Percentiles rank a stretch among this genome's conserved stretches.
These are phyloP conservation scores for Didymella segeticola DNA, from an alignment of 2,329 filamentous ascomycete species.

Conservation along the genomic window DNA sequence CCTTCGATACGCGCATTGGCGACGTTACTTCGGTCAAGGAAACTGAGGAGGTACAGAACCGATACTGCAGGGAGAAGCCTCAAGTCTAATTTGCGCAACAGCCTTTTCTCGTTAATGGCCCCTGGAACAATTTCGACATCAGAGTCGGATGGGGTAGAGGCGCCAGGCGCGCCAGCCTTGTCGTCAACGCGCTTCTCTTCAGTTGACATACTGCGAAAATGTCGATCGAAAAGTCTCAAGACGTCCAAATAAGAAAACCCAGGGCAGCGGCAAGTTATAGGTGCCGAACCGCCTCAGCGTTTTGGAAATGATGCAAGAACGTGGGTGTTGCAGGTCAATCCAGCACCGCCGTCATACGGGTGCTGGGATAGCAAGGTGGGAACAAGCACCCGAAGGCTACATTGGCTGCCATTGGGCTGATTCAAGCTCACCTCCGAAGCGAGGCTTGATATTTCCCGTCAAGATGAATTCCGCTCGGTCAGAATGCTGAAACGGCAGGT, in stretches of 20 bases:
- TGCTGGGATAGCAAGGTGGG: not conserved
- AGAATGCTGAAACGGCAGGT: conserved; percentile 13
- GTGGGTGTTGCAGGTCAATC: conserved; percentile 23
- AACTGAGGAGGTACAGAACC: conserved; percentile 50
- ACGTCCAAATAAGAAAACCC: not conserved
- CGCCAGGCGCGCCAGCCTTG: conserved; percentile 23
- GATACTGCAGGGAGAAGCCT: conserved; percentile 53
- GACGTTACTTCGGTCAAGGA: conserved; percentile 49
- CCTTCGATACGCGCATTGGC: conserved; percentile 57
- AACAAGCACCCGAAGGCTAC: conserved; percentile 9
- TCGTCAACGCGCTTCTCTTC: conserved; percentile 28
- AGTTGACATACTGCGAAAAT: conserved; percentile 12
- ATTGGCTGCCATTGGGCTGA: conserved; percentile 28
- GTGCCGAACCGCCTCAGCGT: not conserved
- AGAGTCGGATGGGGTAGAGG: conserved; percentile 31
- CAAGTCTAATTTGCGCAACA: conserved; percentile 63
- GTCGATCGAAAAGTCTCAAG: not conserved
- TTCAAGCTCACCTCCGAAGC: conserved; percentile 15
- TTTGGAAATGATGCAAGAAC: conserved; percentile 42
- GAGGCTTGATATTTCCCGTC: conserved; percentile 15
- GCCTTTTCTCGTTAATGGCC: conserved; percentile 60
- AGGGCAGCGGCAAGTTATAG: conserved; percentile 16
- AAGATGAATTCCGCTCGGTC: conserved; percentile 6
- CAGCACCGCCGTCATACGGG: conserved; percentile 16
- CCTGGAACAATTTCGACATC: conserved; percentile 34